Evolutionary conservation across 139 green algal genomes (phyloP).

Genomic region (Raphidocelis subcapitata): DNA sequence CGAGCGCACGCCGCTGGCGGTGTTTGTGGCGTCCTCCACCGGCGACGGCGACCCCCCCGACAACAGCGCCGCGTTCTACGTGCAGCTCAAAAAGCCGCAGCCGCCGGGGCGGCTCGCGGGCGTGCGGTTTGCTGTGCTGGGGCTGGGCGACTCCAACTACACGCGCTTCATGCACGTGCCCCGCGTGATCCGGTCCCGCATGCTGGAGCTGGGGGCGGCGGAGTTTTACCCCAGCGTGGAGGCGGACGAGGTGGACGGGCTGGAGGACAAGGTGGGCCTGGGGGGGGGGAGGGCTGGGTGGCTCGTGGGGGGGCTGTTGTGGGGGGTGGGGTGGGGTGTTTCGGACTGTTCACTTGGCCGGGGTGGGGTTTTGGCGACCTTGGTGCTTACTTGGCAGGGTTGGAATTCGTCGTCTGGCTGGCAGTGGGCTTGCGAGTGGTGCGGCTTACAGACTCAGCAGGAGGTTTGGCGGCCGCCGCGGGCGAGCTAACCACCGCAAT

Average conservation of each 20-base stretch:
- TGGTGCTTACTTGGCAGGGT: too few relatives aligned
- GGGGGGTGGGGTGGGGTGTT: too few relatives aligned
- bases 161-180: constrained; percentile 61
- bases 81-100: constrained; percentile 34
- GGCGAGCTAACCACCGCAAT: too few relatives aligned
- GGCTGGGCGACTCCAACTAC: constrained; percentile 98
- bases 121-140: constrained; percentile 83
- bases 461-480: too few relatives aligned
- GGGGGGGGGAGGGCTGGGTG: too few relatives aligned
- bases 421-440: too few relatives aligned
- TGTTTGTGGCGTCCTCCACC: constrained; percentile 54
- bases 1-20: constrained; percentile 40
- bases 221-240: constrained; percentile 75
- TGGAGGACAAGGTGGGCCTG: constrained; percentile 44
- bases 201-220: constrained; percentile 79
- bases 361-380: too few relatives aligned
- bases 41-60: constrained; percentile 95
- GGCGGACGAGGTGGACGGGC: constrained; percentile 93
- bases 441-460: too few relatives aligned
- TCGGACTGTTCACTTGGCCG: too few relatives aligned
- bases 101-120: constrained; percentile 45
- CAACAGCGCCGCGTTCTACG: constrained; percentile 79
- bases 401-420: too few relatives aligned
- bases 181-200: constrained; percentile 15
- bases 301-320: too few relatives aligned